phyloP scores from a whole-genome alignment of 352 stramenopile species.

The Phytophthora melonis region DNA sequence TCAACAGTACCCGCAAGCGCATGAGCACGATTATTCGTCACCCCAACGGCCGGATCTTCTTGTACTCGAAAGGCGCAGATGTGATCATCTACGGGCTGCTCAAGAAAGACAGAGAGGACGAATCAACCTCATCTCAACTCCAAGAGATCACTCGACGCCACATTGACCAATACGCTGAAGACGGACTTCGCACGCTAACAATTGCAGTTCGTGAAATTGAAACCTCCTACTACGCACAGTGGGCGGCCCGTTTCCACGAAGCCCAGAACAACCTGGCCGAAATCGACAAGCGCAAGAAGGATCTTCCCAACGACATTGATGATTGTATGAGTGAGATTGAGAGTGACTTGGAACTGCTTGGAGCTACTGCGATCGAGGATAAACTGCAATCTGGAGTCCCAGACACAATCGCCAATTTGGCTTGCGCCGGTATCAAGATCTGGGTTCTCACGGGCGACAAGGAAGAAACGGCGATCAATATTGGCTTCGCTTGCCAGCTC shows the following conservation, averaged over 20 bases:
- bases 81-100: conserved; percentile 72
- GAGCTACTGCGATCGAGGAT: conserved; percentile 95
- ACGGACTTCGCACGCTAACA: conserved; percentile 90
- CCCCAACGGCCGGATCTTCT: conserved; percentile 61
- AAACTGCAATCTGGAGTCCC: conserved; percentile 93
- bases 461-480: conserved; percentile 96
- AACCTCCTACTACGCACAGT: conserved; percentile 58
- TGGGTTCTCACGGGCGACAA: conserved; percentile 97
- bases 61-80: conserved; percentile 84
- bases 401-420: conserved; percentile 87
- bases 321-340: conserved; percentile 88
- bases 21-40: conserved; percentile 93
- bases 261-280: conserved; percentile 78
- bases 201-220: conserved; percentile 79
- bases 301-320: conserved; percentile 77
- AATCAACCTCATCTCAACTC: conserved; percentile 36
- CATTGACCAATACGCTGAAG: conserved; percentile 87
- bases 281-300: conserved; percentile 85
- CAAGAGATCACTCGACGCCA: conserved; percentile 60
- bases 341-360: conserved; percentile 82
- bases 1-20: conserved; percentile 93
- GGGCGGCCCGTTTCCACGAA: conserved; percentile 67
- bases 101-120: conserved; percentile 39
- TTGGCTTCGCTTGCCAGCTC: conserved; percentile 91
- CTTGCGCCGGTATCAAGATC: conserved; percentile 90